Evolutionary conservation across 768 basidiomycete species (phyloP).

Genomic region (Suillus spraguei): DNA sequence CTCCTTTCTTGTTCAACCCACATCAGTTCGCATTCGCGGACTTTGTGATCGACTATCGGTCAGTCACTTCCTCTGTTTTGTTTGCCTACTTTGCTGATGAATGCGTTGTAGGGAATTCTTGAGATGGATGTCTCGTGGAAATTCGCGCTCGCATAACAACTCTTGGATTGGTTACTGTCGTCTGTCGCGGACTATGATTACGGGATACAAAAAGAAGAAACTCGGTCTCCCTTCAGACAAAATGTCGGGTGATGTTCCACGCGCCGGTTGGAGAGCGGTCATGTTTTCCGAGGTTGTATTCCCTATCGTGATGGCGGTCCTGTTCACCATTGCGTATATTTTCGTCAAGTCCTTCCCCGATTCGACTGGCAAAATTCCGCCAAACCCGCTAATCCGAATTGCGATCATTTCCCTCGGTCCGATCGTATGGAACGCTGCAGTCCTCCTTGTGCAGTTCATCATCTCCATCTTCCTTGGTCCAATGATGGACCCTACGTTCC

Average conservation of each 20-base stretch:
- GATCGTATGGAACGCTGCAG: conserved; percentile 91
- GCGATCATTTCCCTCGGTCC: conserved; percentile 93
- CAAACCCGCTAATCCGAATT: conserved; percentile 90
- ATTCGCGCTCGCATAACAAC: conserved; percentile 95
- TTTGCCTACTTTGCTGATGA: neutral
- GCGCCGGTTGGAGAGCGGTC: conserved; percentile 91
- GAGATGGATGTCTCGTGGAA: conserved; percentile 99
- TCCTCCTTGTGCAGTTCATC: conserved; percentile 87
- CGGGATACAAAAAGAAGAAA: conserved; percentile 99
- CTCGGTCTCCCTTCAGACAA: conserved; percentile 98
- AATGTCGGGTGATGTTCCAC: conserved; percentile 91
- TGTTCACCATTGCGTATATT: conserved; percentile 90
- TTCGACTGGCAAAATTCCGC: conserved; percentile 59
- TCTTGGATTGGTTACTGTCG: conserved; percentile 99
- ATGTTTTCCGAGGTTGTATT: conserved; percentile 86
- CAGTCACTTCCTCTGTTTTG: conserved; percentile 25
- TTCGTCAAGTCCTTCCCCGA: conserved; percentile 89
- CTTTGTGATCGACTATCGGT: conserved; percentile 95
- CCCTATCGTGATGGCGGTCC: conserved; percentile 80
- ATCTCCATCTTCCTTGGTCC: conserved; percentile 92
- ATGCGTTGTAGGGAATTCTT: conserved; percentile 77
- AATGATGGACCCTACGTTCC: conserved; percentile 80
- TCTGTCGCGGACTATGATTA: conserved; percentile 96
- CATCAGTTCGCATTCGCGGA: conserved; percentile 98
- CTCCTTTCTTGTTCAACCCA: conserved; percentile 99